Base-by-base conservation (phyloP, 805 yeast species). In the Naumovozyma dairenensis region DNA sequence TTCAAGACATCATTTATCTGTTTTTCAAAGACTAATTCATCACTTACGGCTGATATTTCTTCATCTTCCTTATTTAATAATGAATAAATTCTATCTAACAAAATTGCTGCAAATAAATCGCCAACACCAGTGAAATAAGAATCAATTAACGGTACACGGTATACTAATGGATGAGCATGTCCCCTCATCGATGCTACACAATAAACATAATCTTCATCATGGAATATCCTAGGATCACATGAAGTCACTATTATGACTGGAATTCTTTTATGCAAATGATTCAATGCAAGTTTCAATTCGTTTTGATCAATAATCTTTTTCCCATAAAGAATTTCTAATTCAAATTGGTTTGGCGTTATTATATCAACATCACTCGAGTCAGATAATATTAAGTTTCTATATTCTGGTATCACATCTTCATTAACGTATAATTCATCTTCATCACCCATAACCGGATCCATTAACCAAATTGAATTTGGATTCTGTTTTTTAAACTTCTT, bases 91-190 rank as follows among this genome's bases (percentile, higher is more conserved):
- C 82, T 69, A 54, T 80, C 93, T 5, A 83, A 46, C 21, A 86
- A 55, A 25, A 87, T 55, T 0, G 94, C 89, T 0, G 94, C 78
- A 47, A 89, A 87, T 27, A 87, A 58, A 49, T 87, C 97, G 5
- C 97, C 97, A 0, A 92, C 94, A 2, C 97, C 97, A 0, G 96
- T 84, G 59, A 87, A 89, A 54, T 89, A 85, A 4, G 89, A 77
- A 35, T 78, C 74, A 27, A 84, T 71, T 22, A 67, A 63, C 2
- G 82, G 80, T 10, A 80, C 67, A 43, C 67, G 66, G 46, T 39
- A 48, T 13, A 52, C 48, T 25, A 55, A 40, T 1, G 60, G 49
- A n/a, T n/a, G n/a, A 14, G 31, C 33, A 18, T 36, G 24, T 15
- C 36, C 51, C 6, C 37, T 34, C 4, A 67, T 48, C 1, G 75